Base-by-base conservation (phyloP, 2,329 filamentous ascomycete genomes). In the Pyrenochaeta sp. region DNA sequence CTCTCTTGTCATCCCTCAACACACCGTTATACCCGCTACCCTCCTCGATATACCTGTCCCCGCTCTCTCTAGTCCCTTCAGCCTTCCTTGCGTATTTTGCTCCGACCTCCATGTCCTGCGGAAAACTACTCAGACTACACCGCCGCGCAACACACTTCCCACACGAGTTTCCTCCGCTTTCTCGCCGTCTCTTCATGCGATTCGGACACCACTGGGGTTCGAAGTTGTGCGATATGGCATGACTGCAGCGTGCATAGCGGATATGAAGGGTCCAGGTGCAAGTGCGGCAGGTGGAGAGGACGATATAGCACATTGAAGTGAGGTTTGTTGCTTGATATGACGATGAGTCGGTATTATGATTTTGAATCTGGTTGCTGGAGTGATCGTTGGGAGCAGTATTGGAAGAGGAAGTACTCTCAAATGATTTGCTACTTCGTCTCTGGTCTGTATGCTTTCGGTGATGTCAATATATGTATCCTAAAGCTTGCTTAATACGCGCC, bases 261-360 rank as follows among this genome's bases (percentile, higher is more conserved):
- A 64, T 61, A 6, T 32, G 34, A 0, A 68, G 51, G 3, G 64
- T 55, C 36, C 61, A 64, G 19, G 52, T 36, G 59, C 69, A 72
- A 13, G 32, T 24, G 2, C 32, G 30, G 57, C 72, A 74, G 30
- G 57, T 56, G 2, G 65, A 55, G n/a, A 72, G 54, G 49, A 67
- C 50, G 37, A 66, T 66, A 64, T 69, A 62, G 59, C 71, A 74
- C 70, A 75, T 73, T 32, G 36, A 44, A 0, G 54, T 36, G 36
- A 27, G n/a, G 32, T 39, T 12, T 22, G 25, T 2, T 53, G 51
- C 30, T 32, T 32, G 30, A 32, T 32, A 10, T 32, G 10, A 32
- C 30, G 30, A 6, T 5, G 30, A 10, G 30, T 10, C 10, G 5
- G 2, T 32, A 32, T 32, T 32, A 32, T 9, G 34, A 36, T 15